These are phyloP conservation scores for Neonectria hederae DNA, from an alignment of 2,329 filamentous ascomycete species.

Conservation along the genomic window DNA sequence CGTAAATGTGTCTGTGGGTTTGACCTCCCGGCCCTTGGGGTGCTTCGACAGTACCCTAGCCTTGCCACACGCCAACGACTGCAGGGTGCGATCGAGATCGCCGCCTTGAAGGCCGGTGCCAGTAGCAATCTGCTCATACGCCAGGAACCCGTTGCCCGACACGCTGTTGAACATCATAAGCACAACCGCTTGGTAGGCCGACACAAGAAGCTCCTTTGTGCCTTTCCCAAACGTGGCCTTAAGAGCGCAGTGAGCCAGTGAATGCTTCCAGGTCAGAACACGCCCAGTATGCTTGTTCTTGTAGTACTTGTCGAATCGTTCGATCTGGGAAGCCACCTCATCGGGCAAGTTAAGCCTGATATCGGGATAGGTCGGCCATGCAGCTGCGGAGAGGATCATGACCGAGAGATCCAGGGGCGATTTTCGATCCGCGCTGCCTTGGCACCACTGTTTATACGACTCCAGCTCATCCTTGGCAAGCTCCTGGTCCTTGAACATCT, in stretches of 20 bases:
- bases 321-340: slow-evolving; percentile 78
- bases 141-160: slow-evolving; percentile 66
- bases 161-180: slow-evolving; percentile 88
- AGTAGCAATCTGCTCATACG: slow-evolving; percentile 78
- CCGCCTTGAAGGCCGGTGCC: slow-evolving; percentile 78
- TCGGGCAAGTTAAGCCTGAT: slow-evolving; percentile 75
- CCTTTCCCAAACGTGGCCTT: slow-evolving; percentile 83
- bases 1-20: slow-evolving; percentile 80
- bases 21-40: slow-evolving; percentile 85
- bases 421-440: slow-evolving; percentile 59
- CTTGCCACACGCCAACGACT: slow-evolving; percentile 93
- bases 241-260: slow-evolving; percentile 89
- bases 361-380: slow-evolving; percentile 93
- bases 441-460: slow-evolving; percentile 79
- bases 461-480: slow-evolving; percentile 91
- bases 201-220: slow-evolving; percentile 88
- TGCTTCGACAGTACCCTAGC: slow-evolving; percentile 84
- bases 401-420: slow-evolving; percentile 74
- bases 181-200: slow-evolving; percentile 90
- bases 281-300: slow-evolving; percentile 88
- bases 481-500: slow-evolving; percentile 99
- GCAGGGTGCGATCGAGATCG: slow-evolving; percentile 89
- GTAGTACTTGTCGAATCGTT: slow-evolving; percentile 87
- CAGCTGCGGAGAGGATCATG: slow-evolving; percentile 87
- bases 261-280: slow-evolving; percentile 90